Evolutionary conservation across 139 green algal species (phyloP).

Genomic region (Marvania coccoides): DNA sequence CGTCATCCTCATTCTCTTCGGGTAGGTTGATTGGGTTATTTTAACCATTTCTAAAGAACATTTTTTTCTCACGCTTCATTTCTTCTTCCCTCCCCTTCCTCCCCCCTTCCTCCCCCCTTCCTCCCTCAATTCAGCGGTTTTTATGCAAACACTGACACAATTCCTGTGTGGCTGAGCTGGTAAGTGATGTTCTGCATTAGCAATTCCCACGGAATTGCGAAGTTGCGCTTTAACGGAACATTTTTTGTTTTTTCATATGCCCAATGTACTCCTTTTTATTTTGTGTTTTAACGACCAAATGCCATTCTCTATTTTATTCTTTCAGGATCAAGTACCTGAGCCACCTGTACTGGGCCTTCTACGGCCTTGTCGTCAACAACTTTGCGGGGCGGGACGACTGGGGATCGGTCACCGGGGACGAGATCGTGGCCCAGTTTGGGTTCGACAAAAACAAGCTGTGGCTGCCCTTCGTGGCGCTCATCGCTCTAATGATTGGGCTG

Average conservation of each 20-base stretch:
- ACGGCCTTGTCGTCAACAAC: constrained; percentile 41
- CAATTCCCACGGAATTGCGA: too few relatives aligned
- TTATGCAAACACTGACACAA: not conserved
- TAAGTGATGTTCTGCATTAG: too few relatives aligned
- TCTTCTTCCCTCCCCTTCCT: too few relatives aligned
- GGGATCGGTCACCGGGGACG: constrained; percentile 6
- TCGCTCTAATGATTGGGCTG: constrained; percentile 6
- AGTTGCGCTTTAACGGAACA: too few relatives aligned
- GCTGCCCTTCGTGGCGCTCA: constrained; percentile 20
- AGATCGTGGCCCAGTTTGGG: constrained; percentile 9
- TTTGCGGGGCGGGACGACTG: constrained; percentile 24
- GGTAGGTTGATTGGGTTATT: not conserved
- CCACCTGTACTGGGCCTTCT: constrained; percentile 36
- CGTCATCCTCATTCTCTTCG: constrained; percentile 46
- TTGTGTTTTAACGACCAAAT: not conserved
- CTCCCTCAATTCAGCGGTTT: constrained; percentile 40
- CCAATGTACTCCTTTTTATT: not conserved
- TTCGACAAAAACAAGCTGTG: constrained; percentile 22
- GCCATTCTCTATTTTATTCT: not conserved
- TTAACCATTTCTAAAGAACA: not conserved
- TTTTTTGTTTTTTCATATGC: too few relatives aligned
- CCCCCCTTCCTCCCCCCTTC: constrained; percentile 33
- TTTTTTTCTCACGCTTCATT: not conserved
- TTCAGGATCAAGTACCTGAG: constrained; percentile 24
- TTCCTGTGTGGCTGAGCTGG: constrained; percentile 13